Evolutionary conservation across 164 flowering plant genomes (phyloP).

Genomic region (Piper betle): DNA sequence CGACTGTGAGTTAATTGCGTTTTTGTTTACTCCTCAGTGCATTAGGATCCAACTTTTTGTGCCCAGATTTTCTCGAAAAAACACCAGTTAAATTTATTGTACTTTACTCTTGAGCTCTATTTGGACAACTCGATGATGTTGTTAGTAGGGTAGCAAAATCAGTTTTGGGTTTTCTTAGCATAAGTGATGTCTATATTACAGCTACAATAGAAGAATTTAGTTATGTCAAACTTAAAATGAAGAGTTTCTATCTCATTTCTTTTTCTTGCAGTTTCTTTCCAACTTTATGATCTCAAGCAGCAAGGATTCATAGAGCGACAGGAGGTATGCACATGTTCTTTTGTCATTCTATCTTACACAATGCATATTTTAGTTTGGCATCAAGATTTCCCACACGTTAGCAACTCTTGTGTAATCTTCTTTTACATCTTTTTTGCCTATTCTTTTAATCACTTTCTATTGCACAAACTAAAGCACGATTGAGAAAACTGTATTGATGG

Average conservation of each 20-base stretch:
- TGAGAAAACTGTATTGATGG: background rate
- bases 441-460: no score
- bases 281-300: constrained; percentile 49
- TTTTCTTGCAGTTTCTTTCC: constrained; percentile 38
- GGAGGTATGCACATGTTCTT: constrained; percentile 21
- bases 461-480: no score
- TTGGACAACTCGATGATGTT: no score
- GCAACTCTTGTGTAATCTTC: no score
- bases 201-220: no score
- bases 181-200: no score
- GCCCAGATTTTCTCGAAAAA: background rate
- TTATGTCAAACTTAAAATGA: no score
- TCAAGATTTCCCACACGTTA: background rate
- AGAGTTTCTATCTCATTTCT: background rate
- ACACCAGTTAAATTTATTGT: no score
- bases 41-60: background rate
- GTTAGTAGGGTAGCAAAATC: no score
- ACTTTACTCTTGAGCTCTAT: no score
- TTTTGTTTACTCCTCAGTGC: background rate
- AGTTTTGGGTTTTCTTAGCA: no score
- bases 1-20: constrained; percentile 29
- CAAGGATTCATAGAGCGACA: constrained; percentile 53
- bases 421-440: no score
- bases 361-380: background rate
- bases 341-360: background rate